Evolutionary conservation across 2,329 filamentous ascomycete genomes (phyloP), one percentile per base, ranked within the genome.

Genomic region (Exophiala aquamarina): DNA sequence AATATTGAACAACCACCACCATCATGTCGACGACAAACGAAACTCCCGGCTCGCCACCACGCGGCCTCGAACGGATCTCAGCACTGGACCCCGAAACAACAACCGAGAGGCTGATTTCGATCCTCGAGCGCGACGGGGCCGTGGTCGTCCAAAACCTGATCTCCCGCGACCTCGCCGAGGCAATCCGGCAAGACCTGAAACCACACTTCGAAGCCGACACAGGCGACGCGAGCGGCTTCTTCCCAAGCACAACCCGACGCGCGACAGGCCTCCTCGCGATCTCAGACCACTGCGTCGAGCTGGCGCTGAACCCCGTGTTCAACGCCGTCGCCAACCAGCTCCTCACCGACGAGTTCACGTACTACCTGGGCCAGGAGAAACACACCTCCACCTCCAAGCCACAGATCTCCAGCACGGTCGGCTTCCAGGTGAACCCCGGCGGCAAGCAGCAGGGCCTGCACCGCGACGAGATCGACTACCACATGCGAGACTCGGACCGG

Each of bases 221-320:
- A n/a, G 47, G 38, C 17, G 47, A 50, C 31, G n/a, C 28, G 15
- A 43, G 41, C 21, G 47, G 70, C 10, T 59, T 59, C 41, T 59
- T 61, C 41, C 56, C 57, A 9, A 51, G 26, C 6, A 55, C 59
- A 17, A 63, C 61, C 3, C 49, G 60, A 15, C 55, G 61, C 4
- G 70, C 69, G 0, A 65, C 64, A 2, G 68, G 70, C 2, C 47
- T 72, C 13, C 48, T 72, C 11, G 64, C 57, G 3, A 61, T 65
- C 13, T 72, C 70, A 0, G 62, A 66, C 20, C 61, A 59, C 1
- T 70, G 67, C 17, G 62, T 66, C 15, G 64, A 71, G 28, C 60
- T 68, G 8, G 61, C 63, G 0, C 60, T 62, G 15, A 70, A 65
- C 19, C 61, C 61, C 3, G 54, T 67, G 4, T 67, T 65, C 36